Evolutionary conservation across 805 yeast genomes (phyloP).

Genomic region (Sungouiozyma ichnusensis): DNA sequence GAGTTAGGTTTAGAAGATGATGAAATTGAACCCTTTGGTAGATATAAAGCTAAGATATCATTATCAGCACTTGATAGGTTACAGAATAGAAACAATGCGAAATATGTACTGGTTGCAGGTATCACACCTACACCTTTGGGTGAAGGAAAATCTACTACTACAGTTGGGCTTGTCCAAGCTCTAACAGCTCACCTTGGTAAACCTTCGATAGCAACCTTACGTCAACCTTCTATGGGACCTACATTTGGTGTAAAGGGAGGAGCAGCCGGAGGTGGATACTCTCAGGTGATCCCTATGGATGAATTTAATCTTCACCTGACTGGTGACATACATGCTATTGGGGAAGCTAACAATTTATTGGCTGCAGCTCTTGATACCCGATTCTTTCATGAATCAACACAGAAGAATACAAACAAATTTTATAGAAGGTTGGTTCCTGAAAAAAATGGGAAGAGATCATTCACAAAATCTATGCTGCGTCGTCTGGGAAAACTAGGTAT

Average conservation of each 20-base stretch:
- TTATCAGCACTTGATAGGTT: constrained; percentile 63
- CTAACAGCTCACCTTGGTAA: constrained; percentile 80
- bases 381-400: constrained; percentile 89
- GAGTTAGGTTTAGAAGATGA: constrained; percentile 71
- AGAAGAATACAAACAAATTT: constrained; percentile 64
- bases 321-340: constrained; percentile 95
- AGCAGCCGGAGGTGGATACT: constrained; percentile 98
- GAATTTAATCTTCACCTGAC: constrained; percentile 96
- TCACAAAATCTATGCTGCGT: constrained; percentile 68
- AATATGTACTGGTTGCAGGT: constrained; percentile 88
- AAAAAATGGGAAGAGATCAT: constrained; percentile 68
- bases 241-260: constrained; percentile 98
- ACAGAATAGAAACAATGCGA: constrained; percentile 53
- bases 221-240: constrained; percentile 99
- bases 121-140: constrained; percentile 98
- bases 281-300: constrained; percentile 98
- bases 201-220: constrained; percentile 84
- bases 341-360: constrained; percentile 83
- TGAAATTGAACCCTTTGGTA: constrained; percentile 84
- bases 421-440: constrained; percentile 80
- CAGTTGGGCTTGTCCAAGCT: constrained; percentile 95
- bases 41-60: constrained; percentile 80
- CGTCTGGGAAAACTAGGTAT: constrained; percentile 79
- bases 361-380: constrained; percentile 97
- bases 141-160: constrained; percentile 95